phyloP scores from a whole-genome alignment of 2,329 filamentous ascomycete genomes.

The Xylaria sp. region DNA sequence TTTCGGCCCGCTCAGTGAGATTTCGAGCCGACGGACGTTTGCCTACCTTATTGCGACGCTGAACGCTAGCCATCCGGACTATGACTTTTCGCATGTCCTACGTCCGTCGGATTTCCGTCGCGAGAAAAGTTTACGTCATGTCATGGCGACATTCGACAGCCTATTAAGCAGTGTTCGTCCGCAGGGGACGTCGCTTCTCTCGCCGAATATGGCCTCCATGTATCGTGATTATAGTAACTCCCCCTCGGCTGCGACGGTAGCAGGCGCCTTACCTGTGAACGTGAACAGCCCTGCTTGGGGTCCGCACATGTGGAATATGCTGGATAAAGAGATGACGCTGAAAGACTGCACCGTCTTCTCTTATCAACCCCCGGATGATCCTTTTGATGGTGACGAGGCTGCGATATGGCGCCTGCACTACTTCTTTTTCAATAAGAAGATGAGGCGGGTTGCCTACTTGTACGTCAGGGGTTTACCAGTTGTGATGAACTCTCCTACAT shows the following conservation, averaged over 20 bases:
- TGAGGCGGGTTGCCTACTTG: conserved; percentile 93
- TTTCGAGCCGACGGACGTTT: conserved; percentile 89
- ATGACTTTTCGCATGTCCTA: conserved; percentile 94
- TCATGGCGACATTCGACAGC: conserved; percentile 89
- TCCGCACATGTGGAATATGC: conserved; percentile 88
- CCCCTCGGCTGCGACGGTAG: conserved; percentile 52
- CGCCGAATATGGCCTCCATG: conserved; percentile 54
- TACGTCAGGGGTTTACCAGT: conserved; percentile 90
- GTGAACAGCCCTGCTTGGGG: conserved; percentile 77
- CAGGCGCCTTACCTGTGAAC: conserved; percentile 57
- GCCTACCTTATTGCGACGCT: conserved; percentile 96
- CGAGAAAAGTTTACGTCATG: conserved; percentile 80
- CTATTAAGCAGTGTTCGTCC: conserved; percentile 89
- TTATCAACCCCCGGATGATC: conserved; percentile 89
- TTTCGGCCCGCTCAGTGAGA: conserved; percentile 89
- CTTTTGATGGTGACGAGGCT: conserved; percentile 90
- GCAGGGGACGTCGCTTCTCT: conserved; percentile 55
- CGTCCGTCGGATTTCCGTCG: conserved; percentile 90
- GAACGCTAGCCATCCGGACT: conserved; percentile 95
- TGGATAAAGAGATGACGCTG: conserved; percentile 94
- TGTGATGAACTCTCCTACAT: conserved; percentile 58
- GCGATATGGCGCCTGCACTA: conserved; percentile 96
- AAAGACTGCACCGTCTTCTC: conserved; percentile 90
- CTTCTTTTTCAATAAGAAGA: conserved; percentile 95
- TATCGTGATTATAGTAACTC: conserved; percentile 53